Evolutionary conservation across 257 asterid genomes (phyloP), one percentile per base, ranked within the genome.

Genomic region (Solanum chmielewskii): DNA sequence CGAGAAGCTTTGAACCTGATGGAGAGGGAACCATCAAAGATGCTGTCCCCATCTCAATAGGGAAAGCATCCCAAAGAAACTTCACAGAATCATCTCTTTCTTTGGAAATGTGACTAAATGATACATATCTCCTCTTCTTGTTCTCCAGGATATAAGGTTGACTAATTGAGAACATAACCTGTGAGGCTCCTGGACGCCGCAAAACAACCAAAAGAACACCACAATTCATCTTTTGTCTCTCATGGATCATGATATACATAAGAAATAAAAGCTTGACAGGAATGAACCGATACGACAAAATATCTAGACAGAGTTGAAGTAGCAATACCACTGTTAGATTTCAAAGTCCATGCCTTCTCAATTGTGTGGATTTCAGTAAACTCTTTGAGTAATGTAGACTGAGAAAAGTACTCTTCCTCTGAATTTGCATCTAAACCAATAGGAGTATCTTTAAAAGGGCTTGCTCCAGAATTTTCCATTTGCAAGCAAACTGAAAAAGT

Each of bases 261-360:
- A 60, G 49, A 83, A 59, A 14, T 60, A 13, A 41, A 85, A 73
- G 47, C 69, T 37, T 11, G 37, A 62, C 42, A 83, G 62, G 20
- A 29, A 23, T 31, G 31, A 49, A 29, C 31, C 6, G 33, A 3
- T 47, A 56, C 9, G 20, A 87, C 8, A 29, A 86, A 73, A 20
- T 21, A 39, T 31, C 31, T 44, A 78, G 33, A 62, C 76, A 37
- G 23, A 21, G 87, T 35, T 25, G 37, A 83, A 70, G 70, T 89
- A 81, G 84, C 87, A 20, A 89, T 90, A 95, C 98, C 98, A 20
- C 60, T 88, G 25, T 90, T 89, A 42, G 98, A 90, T 84, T 88
- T 90, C 86, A 94, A 91, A 77, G 96, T 89, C 99, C 98, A 97
- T 81, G 99, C 99, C 93, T 93, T 97, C 87, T 97, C 99, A 86